Conservation (phyloP, 208 protist species). For the Leishmania mexicana region DNA sequence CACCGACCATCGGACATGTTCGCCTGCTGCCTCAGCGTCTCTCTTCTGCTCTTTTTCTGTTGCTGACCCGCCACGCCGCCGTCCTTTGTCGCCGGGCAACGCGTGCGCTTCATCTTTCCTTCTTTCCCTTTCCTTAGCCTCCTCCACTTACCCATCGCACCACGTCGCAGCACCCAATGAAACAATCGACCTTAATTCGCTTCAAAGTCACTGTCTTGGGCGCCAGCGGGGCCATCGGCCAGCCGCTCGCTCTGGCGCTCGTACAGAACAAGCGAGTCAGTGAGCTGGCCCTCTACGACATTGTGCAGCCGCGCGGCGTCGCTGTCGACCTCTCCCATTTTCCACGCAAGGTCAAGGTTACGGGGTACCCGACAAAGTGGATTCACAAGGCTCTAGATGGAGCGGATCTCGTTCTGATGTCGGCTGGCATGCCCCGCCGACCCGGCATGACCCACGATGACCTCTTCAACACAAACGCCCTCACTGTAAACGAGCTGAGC, state of each 20-base stretch:
- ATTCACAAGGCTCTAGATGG: constrained; percentile 75
- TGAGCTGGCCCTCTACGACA: constrained; percentile 87
- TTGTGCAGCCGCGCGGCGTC: constrained; percentile 71
- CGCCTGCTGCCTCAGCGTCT: not conserved
- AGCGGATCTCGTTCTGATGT: constrained; percentile 92
- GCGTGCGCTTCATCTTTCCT: not conserved
- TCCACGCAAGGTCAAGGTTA: constrained; percentile 74
- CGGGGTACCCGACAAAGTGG: constrained; percentile 60
- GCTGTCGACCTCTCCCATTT: constrained; percentile 92
- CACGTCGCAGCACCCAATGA: not conserved
- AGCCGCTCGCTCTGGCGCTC: constrained; percentile 94
- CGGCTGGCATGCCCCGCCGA: constrained; percentile 96
- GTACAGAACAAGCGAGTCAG: constrained; percentile 82
- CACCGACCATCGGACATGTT: not conserved
- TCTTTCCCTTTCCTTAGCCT: not conserved
- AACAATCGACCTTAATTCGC: not conserved
- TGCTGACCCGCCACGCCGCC: not conserved
- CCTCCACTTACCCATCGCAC: not conserved
- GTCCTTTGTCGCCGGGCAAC: not conserved
- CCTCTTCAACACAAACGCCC: constrained; percentile 95
- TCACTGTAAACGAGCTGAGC: constrained; percentile 82
- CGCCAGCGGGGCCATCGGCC: constrained; percentile 95
- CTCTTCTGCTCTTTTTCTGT: not conserved
- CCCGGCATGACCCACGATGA: constrained; percentile 96
- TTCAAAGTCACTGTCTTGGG: constrained; percentile 91